Percentiles rank a stretch among this genome's conserved stretches.
phyloP scores from a whole-genome alignment of 2,329 filamentous ascomycete species.

The Cytospora mali region DNA sequence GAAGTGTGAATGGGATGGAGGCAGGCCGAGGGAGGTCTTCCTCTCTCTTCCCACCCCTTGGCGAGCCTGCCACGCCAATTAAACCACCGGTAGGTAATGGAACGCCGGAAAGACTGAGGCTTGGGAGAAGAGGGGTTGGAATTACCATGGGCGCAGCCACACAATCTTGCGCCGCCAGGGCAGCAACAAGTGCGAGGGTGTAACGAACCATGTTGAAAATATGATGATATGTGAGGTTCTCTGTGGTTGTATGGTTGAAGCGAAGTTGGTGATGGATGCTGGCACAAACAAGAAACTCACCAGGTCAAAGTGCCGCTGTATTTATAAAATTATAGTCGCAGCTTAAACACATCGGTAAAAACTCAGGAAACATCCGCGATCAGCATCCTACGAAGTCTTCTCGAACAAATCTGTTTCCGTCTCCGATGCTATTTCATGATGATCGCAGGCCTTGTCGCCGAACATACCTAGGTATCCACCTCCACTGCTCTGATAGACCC shows the following conservation, averaged over 20 bases:
- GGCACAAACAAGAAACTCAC: neutral
- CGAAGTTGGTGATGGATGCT: too few species aligned
- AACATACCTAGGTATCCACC: too few species aligned
- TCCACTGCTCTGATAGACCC: neutral
- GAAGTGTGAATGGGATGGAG: too few species aligned
- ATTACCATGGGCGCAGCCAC: neutral
- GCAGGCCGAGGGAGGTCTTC: neutral
- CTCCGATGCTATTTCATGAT: neutral
- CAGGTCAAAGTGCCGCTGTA: neutral
- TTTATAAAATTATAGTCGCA: neutral
- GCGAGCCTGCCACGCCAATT: neutral
- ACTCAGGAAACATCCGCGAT: neutral
- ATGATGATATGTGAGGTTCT: neutral
- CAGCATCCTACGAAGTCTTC: neutral
- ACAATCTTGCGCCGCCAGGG: neutral
- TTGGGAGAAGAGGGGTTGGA: neutral
- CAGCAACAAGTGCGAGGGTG: neutral
- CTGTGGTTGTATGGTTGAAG: neutral
- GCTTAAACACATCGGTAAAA: neutral
- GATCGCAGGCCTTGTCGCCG: neutral
- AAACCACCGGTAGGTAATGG: neutral
- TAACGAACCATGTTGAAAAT: neutral
- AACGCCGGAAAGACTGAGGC: neutral
- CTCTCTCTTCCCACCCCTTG: neutral
- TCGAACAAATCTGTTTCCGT: neutral